phyloP scores from a whole-genome alignment of 805 yeast species.

The Candida insectalens region DNA sequence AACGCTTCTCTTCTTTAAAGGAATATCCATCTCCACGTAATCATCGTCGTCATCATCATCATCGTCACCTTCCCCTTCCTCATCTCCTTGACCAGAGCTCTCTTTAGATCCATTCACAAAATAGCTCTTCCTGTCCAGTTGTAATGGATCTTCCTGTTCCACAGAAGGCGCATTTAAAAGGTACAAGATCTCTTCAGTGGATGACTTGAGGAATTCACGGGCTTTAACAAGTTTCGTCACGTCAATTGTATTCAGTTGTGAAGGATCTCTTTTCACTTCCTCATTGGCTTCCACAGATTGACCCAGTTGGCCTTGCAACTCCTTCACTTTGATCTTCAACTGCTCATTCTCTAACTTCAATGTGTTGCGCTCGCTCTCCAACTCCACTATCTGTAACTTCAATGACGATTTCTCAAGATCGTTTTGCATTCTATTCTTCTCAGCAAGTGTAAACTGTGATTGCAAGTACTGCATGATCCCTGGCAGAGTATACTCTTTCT shows the following conservation, averaged over 20 bases:
- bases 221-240: constrained; percentile 22
- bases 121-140: constrained; percentile 8
- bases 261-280: constrained; percentile 5
- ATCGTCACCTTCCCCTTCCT: not conserved
- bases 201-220: constrained; percentile 23
- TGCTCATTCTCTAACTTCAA: constrained; percentile 31
- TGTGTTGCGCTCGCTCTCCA: constrained; percentile 43
- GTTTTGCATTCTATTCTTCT: constrained; percentile 35
- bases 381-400: constrained; percentile 39
- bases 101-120: constrained; percentile 7
- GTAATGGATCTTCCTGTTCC: constrained; percentile 21
- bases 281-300: not conserved
- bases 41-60: constrained; percentile 6
- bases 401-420: constrained; percentile 42
- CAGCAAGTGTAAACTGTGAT: constrained; percentile 43
- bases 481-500: constrained; percentile 35
- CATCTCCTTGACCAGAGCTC: not conserved
- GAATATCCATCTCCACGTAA: constrained; percentile 2
- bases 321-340: constrained; percentile 28
- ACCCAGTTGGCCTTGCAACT: constrained; percentile 25
- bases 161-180: constrained; percentile 25
- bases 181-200: constrained; percentile 27
- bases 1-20: not conserved
- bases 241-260: constrained; percentile 17
- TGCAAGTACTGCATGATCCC: constrained; percentile 52